These are phyloP conservation scores for Aciculosporium take DNA, from an alignment of 2,329 filamentous ascomycete genomes.

Conservation along the genomic window DNA sequence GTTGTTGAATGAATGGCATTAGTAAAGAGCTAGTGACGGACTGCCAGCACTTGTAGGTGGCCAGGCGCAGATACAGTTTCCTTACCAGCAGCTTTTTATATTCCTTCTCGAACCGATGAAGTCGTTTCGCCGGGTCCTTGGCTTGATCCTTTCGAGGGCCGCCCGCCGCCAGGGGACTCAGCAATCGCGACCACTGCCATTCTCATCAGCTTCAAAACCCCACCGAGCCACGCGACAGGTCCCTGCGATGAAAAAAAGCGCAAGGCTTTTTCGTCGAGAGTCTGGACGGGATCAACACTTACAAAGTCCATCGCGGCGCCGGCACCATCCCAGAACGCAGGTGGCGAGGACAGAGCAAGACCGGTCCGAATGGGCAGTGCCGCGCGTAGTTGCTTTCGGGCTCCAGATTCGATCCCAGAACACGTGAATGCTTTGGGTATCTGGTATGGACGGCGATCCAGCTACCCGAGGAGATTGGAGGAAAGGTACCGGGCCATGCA, in stretches of 20 bases:
- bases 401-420: not conserved
- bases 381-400: not conserved
- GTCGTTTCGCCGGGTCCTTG: slow-evolving; percentile 47
- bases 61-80: not conserved
- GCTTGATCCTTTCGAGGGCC: slow-evolving; percentile 43
- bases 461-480: not conserved
- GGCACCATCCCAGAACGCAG: slow-evolving; percentile 26
- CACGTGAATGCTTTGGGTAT: not conserved
- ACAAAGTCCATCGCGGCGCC: slow-evolving; percentile 43
- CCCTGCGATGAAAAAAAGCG: not conserved
- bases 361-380: not conserved
- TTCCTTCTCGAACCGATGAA: slow-evolving; percentile 53
- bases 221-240: not conserved
- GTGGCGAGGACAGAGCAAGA: slow-evolving; percentile 1
- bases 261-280: not conserved
- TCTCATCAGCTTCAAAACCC: slow-evolving; percentile 2
- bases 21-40: not conserved
- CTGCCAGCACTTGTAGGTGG: not conserved
- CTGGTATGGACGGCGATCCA: not conserved
- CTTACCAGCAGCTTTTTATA: slow-evolving; percentile 47
- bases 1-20: slow-evolving; percentile 5
- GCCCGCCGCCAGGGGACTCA: slow-evolving; percentile 46
- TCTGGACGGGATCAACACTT: slow-evolving; percentile 14
- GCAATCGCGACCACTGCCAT: slow-evolving; percentile 51
- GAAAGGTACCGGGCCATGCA: not conserved